Evolutionary conservation across 768 basidiomycete species (phyloP).

Genomic region (Boletellus ananiceps): DNA sequence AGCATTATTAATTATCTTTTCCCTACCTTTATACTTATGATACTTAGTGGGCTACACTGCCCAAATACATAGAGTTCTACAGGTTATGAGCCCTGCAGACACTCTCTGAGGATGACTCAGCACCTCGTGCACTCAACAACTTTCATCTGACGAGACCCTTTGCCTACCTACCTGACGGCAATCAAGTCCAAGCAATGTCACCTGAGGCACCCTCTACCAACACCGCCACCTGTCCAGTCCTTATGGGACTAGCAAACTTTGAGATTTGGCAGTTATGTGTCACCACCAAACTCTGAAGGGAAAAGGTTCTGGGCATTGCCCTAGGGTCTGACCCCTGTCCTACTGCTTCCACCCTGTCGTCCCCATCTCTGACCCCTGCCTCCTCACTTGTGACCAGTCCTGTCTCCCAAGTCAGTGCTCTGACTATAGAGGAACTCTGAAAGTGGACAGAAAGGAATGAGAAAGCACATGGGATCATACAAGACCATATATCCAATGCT

Average conservation of each 20-base stretch:
- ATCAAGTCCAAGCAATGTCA: too few species aligned
- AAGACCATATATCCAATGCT: not conserved
- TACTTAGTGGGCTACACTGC: too few species aligned
- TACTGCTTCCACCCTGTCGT: too few species aligned
- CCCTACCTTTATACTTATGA: too few species aligned
- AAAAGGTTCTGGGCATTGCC: not conserved
- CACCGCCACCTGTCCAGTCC: too few species aligned
- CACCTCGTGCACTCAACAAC: not conserved
- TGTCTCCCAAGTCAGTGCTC: not conserved
- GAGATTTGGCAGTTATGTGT: not conserved
- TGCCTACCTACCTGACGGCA: too few species aligned
- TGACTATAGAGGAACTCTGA: not conserved
- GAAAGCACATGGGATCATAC: not conserved
- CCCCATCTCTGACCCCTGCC: not conserved
- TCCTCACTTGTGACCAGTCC: not conserved
- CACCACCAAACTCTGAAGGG: not conserved
- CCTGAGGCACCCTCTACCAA: too few species aligned
- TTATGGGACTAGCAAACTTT: not conserved
- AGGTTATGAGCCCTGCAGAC: not conserved
- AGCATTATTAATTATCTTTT: too few species aligned
- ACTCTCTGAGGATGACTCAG: not conserved
- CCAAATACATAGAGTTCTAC: not conserved
- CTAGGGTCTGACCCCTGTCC: too few species aligned
- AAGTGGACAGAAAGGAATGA: not conserved
- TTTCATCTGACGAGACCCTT: too few species aligned